phyloP scores from a whole-genome alignment of 805 yeast genomes.

The Saccharomycopsis schoenii region DNA sequence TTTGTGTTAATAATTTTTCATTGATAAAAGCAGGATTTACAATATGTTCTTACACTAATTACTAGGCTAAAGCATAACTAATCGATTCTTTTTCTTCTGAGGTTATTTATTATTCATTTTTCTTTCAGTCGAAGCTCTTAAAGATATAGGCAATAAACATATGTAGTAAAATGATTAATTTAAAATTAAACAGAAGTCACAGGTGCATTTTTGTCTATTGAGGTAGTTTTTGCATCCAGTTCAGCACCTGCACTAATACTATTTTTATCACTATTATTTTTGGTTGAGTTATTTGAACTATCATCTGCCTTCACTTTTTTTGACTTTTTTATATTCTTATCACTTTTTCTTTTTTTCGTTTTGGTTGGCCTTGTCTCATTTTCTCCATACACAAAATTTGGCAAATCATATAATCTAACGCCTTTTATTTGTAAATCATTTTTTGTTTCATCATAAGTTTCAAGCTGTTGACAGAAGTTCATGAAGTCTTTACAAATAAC shows the following conservation, averaged over 20 bases:
- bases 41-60: too few relatives aligned
- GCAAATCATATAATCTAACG: constrained; percentile 71
- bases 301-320: constrained; percentile 22
- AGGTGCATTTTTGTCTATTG: neutral
- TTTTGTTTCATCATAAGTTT: constrained; percentile 49
- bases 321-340: constrained; percentile 34
- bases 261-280: neutral
- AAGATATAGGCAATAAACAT: neutral
- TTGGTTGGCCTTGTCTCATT: constrained; percentile 71
- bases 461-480: constrained; percentile 67
- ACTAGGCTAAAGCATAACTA: too few relatives aligned
- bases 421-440: constrained; percentile 51
- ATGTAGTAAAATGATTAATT: neutral
- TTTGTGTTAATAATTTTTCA: too few relatives aligned
- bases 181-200: neutral
- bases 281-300: neutral
- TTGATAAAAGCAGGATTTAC: too few relatives aligned
- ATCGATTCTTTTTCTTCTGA: too few relatives aligned
- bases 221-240: neutral
- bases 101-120: too few relatives aligned
- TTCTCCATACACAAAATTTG: constrained; percentile 67
- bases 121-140: too few relatives aligned
- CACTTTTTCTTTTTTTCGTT: constrained; percentile 38
- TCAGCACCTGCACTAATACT: neutral
- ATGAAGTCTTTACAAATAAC: constrained; percentile 86